A percentile compares a stretch with the other conserved stretches of the same genome.
Conservation (phyloP, 2,329 filamentous ascomycete species). For the Hansfordia pulvinata region DNA sequence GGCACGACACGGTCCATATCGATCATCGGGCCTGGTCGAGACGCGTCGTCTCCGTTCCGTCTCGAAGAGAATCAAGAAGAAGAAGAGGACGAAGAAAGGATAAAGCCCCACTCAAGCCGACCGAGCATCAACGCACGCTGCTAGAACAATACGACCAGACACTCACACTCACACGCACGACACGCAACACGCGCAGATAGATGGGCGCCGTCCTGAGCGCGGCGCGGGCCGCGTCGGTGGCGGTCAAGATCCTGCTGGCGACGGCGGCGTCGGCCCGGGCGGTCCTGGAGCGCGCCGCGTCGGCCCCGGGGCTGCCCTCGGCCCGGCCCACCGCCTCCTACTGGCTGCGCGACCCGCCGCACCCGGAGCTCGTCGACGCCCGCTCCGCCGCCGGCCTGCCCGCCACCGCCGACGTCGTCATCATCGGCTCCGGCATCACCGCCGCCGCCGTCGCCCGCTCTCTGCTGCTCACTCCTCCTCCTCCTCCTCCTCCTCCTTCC, state of each 20-base stretch:
- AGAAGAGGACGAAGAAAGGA: no score
- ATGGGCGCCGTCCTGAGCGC: constrained; percentile 21
- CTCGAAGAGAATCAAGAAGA: no score
- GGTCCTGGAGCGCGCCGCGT: constrained; percentile 15
- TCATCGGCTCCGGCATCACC: constrained; percentile 42
- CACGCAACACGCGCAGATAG: no score
- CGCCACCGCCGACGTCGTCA: constrained; percentile 27
- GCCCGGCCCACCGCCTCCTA: constrained; percentile 27
- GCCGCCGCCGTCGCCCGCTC: constrained; percentile 25
- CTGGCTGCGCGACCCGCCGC: constrained; percentile 30
- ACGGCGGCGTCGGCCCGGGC: constrained; percentile 14
- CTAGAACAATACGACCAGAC: no score
- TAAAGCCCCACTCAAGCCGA: no score
- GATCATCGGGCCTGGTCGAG: no score
- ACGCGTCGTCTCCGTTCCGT: no score
- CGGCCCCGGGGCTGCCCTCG: constrained; percentile 25
- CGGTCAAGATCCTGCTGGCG: constrained; percentile 11
- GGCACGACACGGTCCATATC: no score
- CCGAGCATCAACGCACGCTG: no score
- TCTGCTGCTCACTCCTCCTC: constrained; percentile 10
- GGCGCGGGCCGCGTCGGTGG: constrained; percentile 11
- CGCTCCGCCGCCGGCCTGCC: constrained; percentile 21
- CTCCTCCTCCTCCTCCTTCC: neutral
- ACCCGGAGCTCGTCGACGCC: constrained; percentile 23
- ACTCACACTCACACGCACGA: constrained; percentile 9